phyloP scores from a whole-genome alignment of 805 yeast genomes.

The Candida boleticola region DNA sequence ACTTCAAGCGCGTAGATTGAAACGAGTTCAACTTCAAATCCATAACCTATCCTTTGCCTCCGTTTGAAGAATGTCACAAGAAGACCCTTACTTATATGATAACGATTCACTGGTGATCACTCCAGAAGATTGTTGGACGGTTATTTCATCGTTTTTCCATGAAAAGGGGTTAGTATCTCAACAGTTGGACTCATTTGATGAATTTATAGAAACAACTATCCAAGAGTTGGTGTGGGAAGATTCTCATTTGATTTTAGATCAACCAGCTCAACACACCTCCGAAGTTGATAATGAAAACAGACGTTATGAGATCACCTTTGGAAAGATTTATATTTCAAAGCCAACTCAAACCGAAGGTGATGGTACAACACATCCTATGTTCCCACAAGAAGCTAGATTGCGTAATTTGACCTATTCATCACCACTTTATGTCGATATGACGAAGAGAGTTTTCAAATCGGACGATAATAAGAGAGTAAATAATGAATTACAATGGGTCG shows the following conservation, averaged over 20 bases:
- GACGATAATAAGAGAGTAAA: slow-evolving; percentile 61
- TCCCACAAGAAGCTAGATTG: slow-evolving; percentile 96
- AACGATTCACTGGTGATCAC: slow-evolving; percentile 67
- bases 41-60: not conserved
- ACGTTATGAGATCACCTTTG: slow-evolving; percentile 95
- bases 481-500: slow-evolving; percentile 51
- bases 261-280: slow-evolving; percentile 95
- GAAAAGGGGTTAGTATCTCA: slow-evolving; percentile 97
- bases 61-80: slow-evolving; percentile 18
- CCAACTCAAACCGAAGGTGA: slow-evolving; percentile 99
- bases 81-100: slow-evolving; percentile 72
- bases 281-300: slow-evolving; percentile 87
- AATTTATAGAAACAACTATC: slow-evolving; percentile 92
- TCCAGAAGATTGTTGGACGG: slow-evolving; percentile 99
- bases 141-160: slow-evolving; percentile 91
- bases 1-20: too few relatives aligned
- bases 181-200: slow-evolving; percentile 97
- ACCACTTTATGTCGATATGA: slow-evolving; percentile 94
- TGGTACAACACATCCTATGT: slow-evolving; percentile 98
- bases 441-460: slow-evolving; percentile 81
- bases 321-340: slow-evolving; percentile 91
- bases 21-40: too few relatives aligned
- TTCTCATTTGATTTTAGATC: slow-evolving; percentile 89
- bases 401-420: slow-evolving; percentile 96
- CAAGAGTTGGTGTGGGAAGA: slow-evolving; percentile 98